Conservation (phyloP, 73 alveolate species). For the Paraurostyla sp. region DNA sequence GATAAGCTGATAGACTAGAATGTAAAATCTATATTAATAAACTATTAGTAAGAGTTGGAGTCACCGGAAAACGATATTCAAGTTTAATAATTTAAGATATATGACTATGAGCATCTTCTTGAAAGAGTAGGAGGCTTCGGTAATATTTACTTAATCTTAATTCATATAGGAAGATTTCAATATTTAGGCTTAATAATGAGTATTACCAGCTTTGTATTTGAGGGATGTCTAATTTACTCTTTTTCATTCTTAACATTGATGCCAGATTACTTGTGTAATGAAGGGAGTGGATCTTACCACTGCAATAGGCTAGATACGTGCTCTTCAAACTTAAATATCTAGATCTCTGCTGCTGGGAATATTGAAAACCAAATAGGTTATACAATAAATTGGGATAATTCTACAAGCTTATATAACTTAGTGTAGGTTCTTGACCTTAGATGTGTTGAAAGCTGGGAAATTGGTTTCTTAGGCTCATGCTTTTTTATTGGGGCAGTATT, state of each 20-base stretch:
- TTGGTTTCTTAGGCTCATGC: conserved; percentile 63
- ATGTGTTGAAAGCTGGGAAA: conserved; percentile 38
- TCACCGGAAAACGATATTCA: too few relatives aligned
- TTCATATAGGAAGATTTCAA: conserved; percentile 27
- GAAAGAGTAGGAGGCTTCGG: conserved; percentile 30
- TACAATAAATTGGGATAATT: background rate
- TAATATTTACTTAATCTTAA: too few relatives aligned
- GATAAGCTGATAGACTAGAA: background rate
- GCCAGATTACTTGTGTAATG: conserved; percentile 38
- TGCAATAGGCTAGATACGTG: background rate
- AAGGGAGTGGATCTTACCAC: background rate
- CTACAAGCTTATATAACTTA: conserved; percentile 48
- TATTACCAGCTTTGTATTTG: background rate
- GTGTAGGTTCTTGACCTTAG: background rate
- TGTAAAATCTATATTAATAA: too few relatives aligned
- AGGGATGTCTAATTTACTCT: conserved; percentile 17
- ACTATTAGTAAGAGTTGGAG: too few relatives aligned
- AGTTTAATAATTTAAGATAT: background rate
- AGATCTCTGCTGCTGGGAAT: background rate
- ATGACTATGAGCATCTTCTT: background rate
- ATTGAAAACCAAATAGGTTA: background rate
- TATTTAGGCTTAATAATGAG: background rate
- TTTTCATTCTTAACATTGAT: conserved; percentile 28
- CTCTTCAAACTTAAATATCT: background rate
- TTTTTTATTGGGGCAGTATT: conserved; percentile 62